Evolutionary conservation across 306 rosid genomes (phyloP).

Genomic region (Acacia crassicarpa): DNA sequence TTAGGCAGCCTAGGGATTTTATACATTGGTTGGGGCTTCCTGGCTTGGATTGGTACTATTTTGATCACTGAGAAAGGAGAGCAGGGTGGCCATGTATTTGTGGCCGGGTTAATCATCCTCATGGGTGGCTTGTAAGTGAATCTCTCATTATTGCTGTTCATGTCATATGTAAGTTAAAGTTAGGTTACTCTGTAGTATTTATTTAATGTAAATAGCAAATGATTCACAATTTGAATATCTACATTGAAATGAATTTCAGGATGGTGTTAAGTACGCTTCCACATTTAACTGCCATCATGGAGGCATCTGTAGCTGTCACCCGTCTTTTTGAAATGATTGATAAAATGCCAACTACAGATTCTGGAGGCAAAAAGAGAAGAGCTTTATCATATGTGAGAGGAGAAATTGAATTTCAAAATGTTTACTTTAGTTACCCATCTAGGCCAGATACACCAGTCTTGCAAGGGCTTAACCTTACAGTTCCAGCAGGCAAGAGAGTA

Average conservation of each 20-base stretch:
- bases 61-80: constrained; percentile 69
- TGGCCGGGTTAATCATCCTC: constrained; percentile 83
- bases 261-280: constrained; percentile 89
- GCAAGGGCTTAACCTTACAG: constrained; percentile 64
- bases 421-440: constrained; percentile 72
- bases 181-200: too few species aligned
- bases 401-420: constrained; percentile 61
- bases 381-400: constrained; percentile 84
- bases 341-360: constrained; percentile 60
- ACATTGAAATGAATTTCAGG: constrained; percentile 52
- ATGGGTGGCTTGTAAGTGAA: constrained; percentile 95
- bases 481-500: constrained; percentile 75
- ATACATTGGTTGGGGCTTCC: constrained; percentile 88
- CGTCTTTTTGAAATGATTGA: constrained; percentile 78
- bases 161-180: too few species aligned
- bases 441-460: constrained; percentile 66
- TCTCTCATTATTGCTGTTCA: background rate
- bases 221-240: constrained; percentile 8
- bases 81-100: constrained; percentile 77
- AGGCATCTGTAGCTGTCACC: constrained; percentile 66
- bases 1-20: constrained; percentile 90
- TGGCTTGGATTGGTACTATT: constrained; percentile 89
- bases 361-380: constrained; percentile 71
- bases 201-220: background rate
- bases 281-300: constrained; percentile 75